Evolutionary conservation across 176 grass and related monocot genomes (phyloP).

Genomic region (Carex kokanica): DNA sequence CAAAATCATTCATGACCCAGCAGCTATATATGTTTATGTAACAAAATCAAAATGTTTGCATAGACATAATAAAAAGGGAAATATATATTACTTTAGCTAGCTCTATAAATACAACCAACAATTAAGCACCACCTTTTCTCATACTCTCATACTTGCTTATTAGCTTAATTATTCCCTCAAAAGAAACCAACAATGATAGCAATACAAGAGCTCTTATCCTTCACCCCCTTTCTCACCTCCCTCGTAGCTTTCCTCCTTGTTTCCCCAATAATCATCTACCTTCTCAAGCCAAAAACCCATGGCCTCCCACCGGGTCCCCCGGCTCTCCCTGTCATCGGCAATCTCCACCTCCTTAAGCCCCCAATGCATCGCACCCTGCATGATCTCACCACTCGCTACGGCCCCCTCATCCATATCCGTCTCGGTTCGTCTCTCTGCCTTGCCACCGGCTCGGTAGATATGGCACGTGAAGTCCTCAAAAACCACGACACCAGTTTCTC

Average conservation of each 20-base stretch:
- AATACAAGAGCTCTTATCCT: constrained; percentile 16
- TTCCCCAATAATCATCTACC: neutral
- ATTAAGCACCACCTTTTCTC: neutral
- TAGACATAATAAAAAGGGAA: no score
- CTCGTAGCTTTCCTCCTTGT: neutral
- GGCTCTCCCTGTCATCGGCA: constrained; percentile 56
- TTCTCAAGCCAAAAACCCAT: neutral
- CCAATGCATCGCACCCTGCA: constrained; percentile 53
- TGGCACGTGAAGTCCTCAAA: constrained; percentile 40
- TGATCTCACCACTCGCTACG: constrained; percentile 27
- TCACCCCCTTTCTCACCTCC: constrained; percentile 20
- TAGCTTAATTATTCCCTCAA: neutral
- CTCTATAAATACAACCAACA: neutral
- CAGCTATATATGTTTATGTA: no score
- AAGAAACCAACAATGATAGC: neutral
- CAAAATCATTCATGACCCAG: no score
- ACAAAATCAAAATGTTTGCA: no score
- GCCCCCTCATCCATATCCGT: constrained; percentile 43
- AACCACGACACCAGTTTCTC: constrained; percentile 48
- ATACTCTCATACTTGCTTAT: neutral
- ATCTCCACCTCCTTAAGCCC: constrained; percentile 60
- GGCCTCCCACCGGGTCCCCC: constrained; percentile 43
- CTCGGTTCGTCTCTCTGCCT: constrained; percentile 50
- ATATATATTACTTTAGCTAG: neutral
- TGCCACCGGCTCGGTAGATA: constrained; percentile 35